phyloP scores from a whole-genome alignment of 2,329 filamentous ascomycete genomes.

The Aspergillus sp. region DNA sequence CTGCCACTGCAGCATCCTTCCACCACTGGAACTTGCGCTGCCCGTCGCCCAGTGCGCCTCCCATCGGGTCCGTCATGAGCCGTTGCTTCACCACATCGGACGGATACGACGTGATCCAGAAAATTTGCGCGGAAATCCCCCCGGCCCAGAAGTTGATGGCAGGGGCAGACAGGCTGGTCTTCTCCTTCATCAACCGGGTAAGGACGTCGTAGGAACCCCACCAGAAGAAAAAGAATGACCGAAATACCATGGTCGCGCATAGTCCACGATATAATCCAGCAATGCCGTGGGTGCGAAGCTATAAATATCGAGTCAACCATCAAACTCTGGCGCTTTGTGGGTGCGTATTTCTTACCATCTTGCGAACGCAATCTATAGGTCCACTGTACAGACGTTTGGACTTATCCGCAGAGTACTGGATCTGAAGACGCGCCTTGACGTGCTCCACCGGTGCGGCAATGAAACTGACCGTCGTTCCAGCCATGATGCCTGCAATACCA shows the following conservation, averaged over 20 bases:
- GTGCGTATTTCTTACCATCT: slow-evolving; percentile 48
- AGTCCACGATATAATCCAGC: slow-evolving; percentile 84
- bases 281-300: slow-evolving; percentile 67
- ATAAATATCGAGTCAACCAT: background rate
- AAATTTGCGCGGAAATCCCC: slow-evolving; percentile 86
- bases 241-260: slow-evolving; percentile 80
- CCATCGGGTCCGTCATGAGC: slow-evolving; percentile 93
- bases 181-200: slow-evolving; percentile 64
- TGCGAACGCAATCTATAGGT: slow-evolving; percentile 77
- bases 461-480: slow-evolving; percentile 87
- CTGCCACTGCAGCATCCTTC: slow-evolving; percentile 74
- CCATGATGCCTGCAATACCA: slow-evolving; percentile 81
- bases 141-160: slow-evolving; percentile 97
- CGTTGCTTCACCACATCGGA: slow-evolving; percentile 93
- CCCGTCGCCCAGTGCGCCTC: slow-evolving; percentile 67
- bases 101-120: slow-evolving; percentile 91
- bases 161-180: slow-evolving; percentile 72
- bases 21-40: slow-evolving; percentile 70
- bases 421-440: slow-evolving; percentile 88
- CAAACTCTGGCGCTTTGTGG: background rate
- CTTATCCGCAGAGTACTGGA: slow-evolving; percentile 85
- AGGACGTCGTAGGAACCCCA: slow-evolving; percentile 94
- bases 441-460: slow-evolving; percentile 94
- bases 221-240: slow-evolving; percentile 96
- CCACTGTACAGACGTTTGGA: slow-evolving; percentile 77